Evolutionary conservation across 2,329 filamentous ascomycete species (phyloP), one percentile per base, ranked within the genome.

Genomic region (Colletotrichum lentis): DNA sequence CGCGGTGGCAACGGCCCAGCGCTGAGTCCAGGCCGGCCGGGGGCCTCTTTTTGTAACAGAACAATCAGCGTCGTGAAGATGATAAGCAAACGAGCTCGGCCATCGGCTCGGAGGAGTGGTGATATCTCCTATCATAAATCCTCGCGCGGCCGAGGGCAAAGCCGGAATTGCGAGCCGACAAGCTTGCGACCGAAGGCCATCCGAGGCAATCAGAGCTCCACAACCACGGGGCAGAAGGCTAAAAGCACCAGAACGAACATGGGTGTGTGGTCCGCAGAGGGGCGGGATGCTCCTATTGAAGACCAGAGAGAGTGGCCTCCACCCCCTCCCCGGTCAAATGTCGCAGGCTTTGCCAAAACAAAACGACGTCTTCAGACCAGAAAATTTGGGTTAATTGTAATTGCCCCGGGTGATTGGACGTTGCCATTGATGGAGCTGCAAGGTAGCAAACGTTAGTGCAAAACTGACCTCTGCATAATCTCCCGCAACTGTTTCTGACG

Each of bases 61-160:
- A 35, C 18, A 59, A 50, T 53, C 50, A 50, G 35, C n/a, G 35
- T 62, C n/a, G n/a, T 55, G 47, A 43, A 14, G 49, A 47, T 62
- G 18, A 22, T 57, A 67, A 64, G 39, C 60, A 41, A 39, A 44
- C 35, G 12, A 53, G 53, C 58, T 69, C 56, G 67, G 67, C 44
- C 31, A 52, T 46, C 5, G 16, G 20, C 63, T 69, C 62, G 56
- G 67, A 31, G 14, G 14, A 24, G 11, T 10, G 10, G 41, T 16
- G 18, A 22, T 70, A 70, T 69, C 69, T 64, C 69, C 69, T 70
- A 70, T 70, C 69, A 69, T 59, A 70, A 47, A 37, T 57, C 61
- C 69, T 55, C 47, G 16, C 27, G 37, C 24, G 46, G 43, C 69
- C 69, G 69, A 70, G 69, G 56, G 31, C 43, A 44, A 37, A 27